Evolutionary conservation across 202 grass and related monocot genomes (phyloP), one percentile per base, ranked within the genome.

Genomic region (Alloteropsis angusta): DNA sequence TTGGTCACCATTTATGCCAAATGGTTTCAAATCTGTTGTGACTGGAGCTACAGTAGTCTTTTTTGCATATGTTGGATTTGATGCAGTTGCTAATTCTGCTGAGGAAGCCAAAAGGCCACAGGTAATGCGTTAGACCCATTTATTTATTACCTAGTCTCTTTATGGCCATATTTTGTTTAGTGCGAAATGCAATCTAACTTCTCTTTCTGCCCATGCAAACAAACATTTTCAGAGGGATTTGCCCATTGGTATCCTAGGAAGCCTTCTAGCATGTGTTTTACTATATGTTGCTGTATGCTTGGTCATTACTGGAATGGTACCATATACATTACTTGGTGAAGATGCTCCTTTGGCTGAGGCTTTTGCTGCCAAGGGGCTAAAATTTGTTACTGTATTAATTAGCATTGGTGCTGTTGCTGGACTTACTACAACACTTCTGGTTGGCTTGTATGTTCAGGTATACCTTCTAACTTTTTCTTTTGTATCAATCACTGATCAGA

Each of bases 391-490:
- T 42, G 76, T 99, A 52, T 78, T 95, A 85, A 99, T 99, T 76
- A 93, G 96, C 82, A 87, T 99, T 32, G 90, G 71, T 73, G 96
- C 96, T 87, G 88, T 99, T 82, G 90, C 88, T 67, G 92, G 96
- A 67, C 89, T 99, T 76, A 84, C 96, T 74, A 93, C 96, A 35
- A 99, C 96, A 22, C 89, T 99, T 91, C 90, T 99, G 80, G 85
- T 99, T 63, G 96, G 96, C 59, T 77, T 99, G 36, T 99, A 99
- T 89, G 96, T 99, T 90, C 96, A 99, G 92, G 96, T 95, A 77
- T 80, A 49, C 60, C 62, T 83, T 71, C 6, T 17, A 71, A 61
- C 3, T 81, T 64, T 2, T 81, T 64, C 21, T 48, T 59, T 53
- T 56, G 22, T 71, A 47, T 79, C 50, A 50, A 47, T 79, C 50